Evolutionary conservation across 805 yeast species (phyloP).

Genomic region (Candida mattraensis): DNA sequence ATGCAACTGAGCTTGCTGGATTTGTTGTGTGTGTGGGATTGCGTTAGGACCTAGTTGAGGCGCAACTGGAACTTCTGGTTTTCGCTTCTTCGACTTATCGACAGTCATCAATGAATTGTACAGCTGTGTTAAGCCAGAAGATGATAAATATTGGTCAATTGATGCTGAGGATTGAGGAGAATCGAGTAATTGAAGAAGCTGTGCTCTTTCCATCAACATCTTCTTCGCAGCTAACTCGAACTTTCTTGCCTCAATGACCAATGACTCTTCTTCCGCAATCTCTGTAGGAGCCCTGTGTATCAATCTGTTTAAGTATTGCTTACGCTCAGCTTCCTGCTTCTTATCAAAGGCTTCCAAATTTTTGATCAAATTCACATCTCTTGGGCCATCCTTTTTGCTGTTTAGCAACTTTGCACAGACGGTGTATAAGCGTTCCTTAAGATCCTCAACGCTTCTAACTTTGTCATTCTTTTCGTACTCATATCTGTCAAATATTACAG

Average conservation of each 20-base stretch:
- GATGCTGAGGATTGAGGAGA: conserved; percentile 81
- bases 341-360: conserved; percentile 65
- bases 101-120: conserved; percentile 72
- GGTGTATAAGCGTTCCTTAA: conserved; percentile 77
- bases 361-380: conserved; percentile 51
- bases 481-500: conserved; percentile 63
- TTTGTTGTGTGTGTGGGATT: conserved; percentile 43
- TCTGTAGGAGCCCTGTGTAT: conserved; percentile 90
- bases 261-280: conserved; percentile 95
- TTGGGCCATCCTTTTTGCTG: conserved; percentile 35
- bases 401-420: conserved; percentile 58
- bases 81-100: conserved; percentile 61
- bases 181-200: conserved; percentile 74
- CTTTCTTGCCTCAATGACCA: conserved; percentile 88
- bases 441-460: conserved; percentile 65
- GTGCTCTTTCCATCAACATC: conserved; percentile 79
- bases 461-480: conserved; percentile 40
- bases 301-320: conserved; percentile 73
- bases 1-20: conserved; percentile 21
- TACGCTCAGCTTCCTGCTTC: conserved; percentile 73
- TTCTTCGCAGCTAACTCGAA: conserved; percentile 91
- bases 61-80: conserved; percentile 53
- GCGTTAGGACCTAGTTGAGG: conserved; percentile 60
- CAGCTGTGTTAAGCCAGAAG: conserved; percentile 86
- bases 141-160: conserved; percentile 72